Base-by-base conservation (phyloP, 768 basidiomycete species). In the Lentinus brumalis region DNA sequence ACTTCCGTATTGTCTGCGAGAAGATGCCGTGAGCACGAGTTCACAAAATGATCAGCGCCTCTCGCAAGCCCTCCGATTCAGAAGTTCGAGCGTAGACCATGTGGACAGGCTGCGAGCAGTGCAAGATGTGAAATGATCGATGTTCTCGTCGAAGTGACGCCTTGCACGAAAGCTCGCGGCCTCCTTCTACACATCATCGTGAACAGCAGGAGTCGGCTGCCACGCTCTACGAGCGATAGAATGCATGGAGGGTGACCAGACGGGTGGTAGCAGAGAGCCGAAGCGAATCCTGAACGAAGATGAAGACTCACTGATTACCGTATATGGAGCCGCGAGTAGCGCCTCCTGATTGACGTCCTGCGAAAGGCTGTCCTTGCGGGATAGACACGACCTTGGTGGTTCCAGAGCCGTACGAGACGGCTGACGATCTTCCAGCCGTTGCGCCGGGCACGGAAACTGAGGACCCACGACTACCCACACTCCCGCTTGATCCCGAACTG, bases 1-100 rank as follows among this genome's bases (percentile, higher is more conserved):
- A 62, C 85, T 87, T 6, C 86, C 87, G 61, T 87, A 88, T 4
- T 67, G 60, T 32, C 86, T 87, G 56, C 4, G 46, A 38, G 16
- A 49, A 44, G 4, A 12, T 39, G 15, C 29, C 3, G 18, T 42
- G n/a, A 45, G 29, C 61, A 52, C 21, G 21, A 26, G 21, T 26
- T 26, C 21, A 26, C 21, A 26, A 2, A 26, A 26, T 26, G 21
- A 26, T 26, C 21, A 26, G 21, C 21, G 21, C 21, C 21, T 26
- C 21, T 26, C 21, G 21, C 21, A 26, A 26, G 21, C 21, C 21
- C 21, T 26, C 21, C 21, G 2, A 26, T 26, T 26, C 21, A 26
- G 21, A 26, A 26, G 21, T 26, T 26, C 21, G 21, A 26, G 21
- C 21, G 21, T 26, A 26, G 21, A 26, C 21, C 21, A 26, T 26